Conservation (phyloP, 768 basidiomycete genomes). For the Termitomyces heimii region DNA sequence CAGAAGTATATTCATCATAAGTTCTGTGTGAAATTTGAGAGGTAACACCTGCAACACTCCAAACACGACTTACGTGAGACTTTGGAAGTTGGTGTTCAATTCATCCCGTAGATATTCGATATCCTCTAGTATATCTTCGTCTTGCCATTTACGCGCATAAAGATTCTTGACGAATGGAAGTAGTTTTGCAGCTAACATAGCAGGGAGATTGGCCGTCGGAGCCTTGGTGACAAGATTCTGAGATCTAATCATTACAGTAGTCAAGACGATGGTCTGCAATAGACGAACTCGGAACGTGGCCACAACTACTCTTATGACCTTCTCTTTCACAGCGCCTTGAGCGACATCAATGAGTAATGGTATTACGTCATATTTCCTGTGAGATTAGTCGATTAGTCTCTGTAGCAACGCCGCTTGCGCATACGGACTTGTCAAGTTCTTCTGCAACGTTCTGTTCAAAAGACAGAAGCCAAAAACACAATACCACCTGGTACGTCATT, state of each 20-base stretch:
- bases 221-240: constrained; percentile 91
- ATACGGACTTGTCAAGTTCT: constrained; percentile 75
- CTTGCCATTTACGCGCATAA: constrained; percentile 81
- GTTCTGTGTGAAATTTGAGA: constrained; percentile 49
- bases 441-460: constrained; percentile 86
- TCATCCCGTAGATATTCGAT: constrained; percentile 84
- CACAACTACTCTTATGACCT: constrained; percentile 89
- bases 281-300: constrained; percentile 77
- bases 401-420: neutral
- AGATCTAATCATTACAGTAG: neutral
- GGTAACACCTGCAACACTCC: neutral
- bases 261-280: neutral
- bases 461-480: constrained; percentile 91
- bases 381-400: neutral
- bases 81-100: constrained; percentile 79
- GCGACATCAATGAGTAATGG: constrained; percentile 80
- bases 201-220: constrained; percentile 81
- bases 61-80: constrained; percentile 67
- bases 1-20: constrained; percentile 93
- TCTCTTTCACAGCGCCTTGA: constrained; percentile 91
- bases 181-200: constrained; percentile 86
- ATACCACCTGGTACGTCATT: constrained; percentile 91
- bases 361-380: constrained; percentile 85
- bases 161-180: constrained; percentile 86
- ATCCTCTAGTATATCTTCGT: constrained; percentile 93